Evolutionary conservation across 2,329 filamentous ascomycete genomes (phyloP).

Genomic region (Diaporthe velutina): DNA sequence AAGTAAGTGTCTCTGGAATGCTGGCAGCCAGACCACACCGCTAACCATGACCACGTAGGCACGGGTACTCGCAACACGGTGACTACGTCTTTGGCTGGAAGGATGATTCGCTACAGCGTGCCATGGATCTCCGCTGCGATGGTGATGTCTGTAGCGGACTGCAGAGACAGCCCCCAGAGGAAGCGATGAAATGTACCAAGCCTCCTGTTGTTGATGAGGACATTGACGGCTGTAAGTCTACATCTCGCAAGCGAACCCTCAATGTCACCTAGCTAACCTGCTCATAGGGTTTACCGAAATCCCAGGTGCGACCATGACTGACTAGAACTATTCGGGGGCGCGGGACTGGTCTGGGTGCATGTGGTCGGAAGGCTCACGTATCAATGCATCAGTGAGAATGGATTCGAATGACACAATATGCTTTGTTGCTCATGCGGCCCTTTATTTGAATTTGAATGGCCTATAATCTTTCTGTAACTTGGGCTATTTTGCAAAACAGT

Average conservation of each 20-base stretch:
- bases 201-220: neutral
- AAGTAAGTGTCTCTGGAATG: conserved; percentile 42
- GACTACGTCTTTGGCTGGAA: conserved; percentile 57
- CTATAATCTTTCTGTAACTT: neutral
- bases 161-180: neutral
- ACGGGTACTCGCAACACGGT: conserved; percentile 53
- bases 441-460: neutral
- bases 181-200: conserved; percentile 25
- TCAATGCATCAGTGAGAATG: neutral
- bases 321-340: no score
- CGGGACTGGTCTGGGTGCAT: no score
- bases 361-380: no score
- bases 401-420: neutral
- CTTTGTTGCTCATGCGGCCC: neutral
- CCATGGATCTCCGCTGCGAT: conserved; percentile 39
- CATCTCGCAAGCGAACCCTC: fast-evolving
- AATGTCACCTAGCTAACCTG: neutral
- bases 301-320: neutral
- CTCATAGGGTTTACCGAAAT: conserved; percentile 3
- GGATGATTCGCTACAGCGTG: conserved; percentile 48
- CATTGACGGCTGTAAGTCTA: conserved; percentile 14
- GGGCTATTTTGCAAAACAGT: no score
- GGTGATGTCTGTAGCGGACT: conserved; percentile 12
- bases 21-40: neutral
- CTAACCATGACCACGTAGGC: conserved; percentile 31